Percentiles rank a stretch among this genome's conserved stretches.
Conservation (phyloP, 768 basidiomycete species). For the Rhodotorula taiwanensis region DNA sequence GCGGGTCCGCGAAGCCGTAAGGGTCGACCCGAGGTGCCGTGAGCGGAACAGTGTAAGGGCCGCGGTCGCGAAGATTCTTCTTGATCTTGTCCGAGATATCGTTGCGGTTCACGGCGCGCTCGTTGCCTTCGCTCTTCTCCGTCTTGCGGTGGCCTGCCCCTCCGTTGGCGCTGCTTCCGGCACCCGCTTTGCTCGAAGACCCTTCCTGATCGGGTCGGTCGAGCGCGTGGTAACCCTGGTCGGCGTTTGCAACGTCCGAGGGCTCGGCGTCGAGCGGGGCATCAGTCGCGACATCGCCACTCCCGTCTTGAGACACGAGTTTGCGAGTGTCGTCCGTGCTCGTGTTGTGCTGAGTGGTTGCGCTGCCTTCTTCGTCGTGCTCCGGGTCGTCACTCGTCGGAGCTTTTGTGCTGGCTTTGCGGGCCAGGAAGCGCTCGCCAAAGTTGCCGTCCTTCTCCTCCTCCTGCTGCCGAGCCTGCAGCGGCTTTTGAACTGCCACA, state of each 20-base stretch:
- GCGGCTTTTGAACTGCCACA: not conserved
- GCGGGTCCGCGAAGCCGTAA: constrained; percentile 77
- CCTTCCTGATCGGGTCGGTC: not conserved
- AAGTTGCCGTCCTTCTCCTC: constrained; percentile 2
- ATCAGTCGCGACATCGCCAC: not conserved
- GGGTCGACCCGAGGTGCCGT: constrained; percentile 67
- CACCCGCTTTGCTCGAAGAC: not conserved
- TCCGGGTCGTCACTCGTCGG: constrained; percentile 5
- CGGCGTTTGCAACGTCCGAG: constrained; percentile 26
- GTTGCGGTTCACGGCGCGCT: constrained; percentile 27
- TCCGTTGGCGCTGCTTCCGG: not conserved
- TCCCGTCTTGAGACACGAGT: not conserved
- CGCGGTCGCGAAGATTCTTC: constrained; percentile 49
- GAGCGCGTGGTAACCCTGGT: constrained; percentile 13
- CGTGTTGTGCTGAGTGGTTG: constrained; percentile 9
- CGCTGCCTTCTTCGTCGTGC: constrained; percentile 20
- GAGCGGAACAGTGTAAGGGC: constrained; percentile 50
- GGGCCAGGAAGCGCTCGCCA: not conserved
- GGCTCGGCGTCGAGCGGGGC: constrained; percentile 8
- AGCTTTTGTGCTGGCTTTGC: constrained; percentile 2
- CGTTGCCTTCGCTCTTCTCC: constrained; percentile 12
- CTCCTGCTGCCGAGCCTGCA: constrained; percentile 6
- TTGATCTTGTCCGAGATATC: constrained; percentile 13
- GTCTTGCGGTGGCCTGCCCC: not conserved
- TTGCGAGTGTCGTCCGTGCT: constrained; percentile 28